Base-by-base conservation (phyloP, 345 rosid genomes). In the Hibiscus trionum region DNA sequence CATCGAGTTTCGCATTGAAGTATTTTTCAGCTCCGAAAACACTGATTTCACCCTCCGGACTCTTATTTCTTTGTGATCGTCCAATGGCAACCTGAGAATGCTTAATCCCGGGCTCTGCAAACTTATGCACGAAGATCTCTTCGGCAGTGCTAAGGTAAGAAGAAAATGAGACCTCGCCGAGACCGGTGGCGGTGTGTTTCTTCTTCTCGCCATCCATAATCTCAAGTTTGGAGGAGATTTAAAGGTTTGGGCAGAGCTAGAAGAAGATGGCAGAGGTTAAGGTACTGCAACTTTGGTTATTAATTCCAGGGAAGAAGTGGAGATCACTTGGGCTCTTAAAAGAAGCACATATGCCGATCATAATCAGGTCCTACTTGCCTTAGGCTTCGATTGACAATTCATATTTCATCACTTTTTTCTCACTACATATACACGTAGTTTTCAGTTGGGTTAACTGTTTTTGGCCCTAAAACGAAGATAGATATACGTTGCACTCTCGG, bases 1-100 rank as follows among this genome's bases (percentile, higher is more conserved):
- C 78, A 19, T 77, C 88, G 6, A 80, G 69, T 59, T 66, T 82
- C 82, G 68, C 75, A 68, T 83, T 83, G 80, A 82, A 83, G 80
- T 89, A 87, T 74, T 74, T 85, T 66, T 87, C 88, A 39, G 93
- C 88, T 4, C 79, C 82, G 49, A 87, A 87, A n/a, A 89, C 79
- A 5, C 87, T 76, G 17, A 85, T 79, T 62, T 84, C 91, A 17
- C 79, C 81, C 44, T 67, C 87, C 61, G 35, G 77, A 7, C 58
- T 15, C 64, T 67, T 78, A 24, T 73, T 64, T 58, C 79, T 73
- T 72, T 70, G 77, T 15, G 71, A 49, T 59, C 66, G 71, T 53
- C 47, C 58, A 16, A 49, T 8, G 39, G 24, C 15, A 27, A 53
- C 37, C n/a, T 66, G 42, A 6, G 76, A 81, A 64, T 60, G 56